Conservation (phyloP, 1,284 basidiomycete species). For the Dichomitus squalens region DNA sequence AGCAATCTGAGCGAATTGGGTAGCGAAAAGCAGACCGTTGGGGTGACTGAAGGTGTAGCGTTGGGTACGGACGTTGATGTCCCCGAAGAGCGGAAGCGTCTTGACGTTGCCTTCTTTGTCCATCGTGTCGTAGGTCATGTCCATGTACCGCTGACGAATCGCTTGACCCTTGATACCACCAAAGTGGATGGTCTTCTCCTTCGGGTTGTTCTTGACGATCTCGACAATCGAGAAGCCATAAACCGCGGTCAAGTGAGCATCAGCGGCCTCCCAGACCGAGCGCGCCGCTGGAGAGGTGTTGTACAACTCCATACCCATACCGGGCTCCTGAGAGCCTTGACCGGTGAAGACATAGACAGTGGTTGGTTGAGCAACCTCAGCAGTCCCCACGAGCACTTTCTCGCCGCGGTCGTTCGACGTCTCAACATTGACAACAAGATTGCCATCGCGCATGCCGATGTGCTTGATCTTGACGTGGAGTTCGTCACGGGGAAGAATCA, state of each 20-base stretch:
- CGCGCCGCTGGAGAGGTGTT: conserved; percentile 90
- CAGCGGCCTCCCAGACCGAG: conserved; percentile 96
- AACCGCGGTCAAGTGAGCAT: conserved; percentile 89
- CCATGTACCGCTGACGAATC: conserved; percentile 98
- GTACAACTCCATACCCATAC: conserved; percentile 99
- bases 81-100: conserved; percentile 91
- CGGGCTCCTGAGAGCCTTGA: conserved; percentile 96
- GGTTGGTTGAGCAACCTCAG: conserved; percentile 90
- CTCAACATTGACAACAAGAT: conserved; percentile 90
- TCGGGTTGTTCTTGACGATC: conserved; percentile 97
- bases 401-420: conserved; percentile 86
- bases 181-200: conserved; percentile 97
- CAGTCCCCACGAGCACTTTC: conserved; percentile 90
- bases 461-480: conserved; percentile 90
- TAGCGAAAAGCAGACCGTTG: conserved; percentile 93
- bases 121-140: conserved; percentile 96
- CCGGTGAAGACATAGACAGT: conserved; percentile 99
- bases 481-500: conserved; percentile 95
- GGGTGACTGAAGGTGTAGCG: conserved; percentile 98
- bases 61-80: conserved; percentile 90
- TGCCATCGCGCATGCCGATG: conserved; percentile 88
- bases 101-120: conserved; percentile 95
- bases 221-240: conserved; percentile 99
- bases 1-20: conserved; percentile 98
- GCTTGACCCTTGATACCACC: conserved; percentile 99